A percentile compares a stretch with the other conserved stretches of the same genome.
phyloP scores from a whole-genome alignment of 2,329 filamentous ascomycete species.

The Neobulgaria alba region DNA sequence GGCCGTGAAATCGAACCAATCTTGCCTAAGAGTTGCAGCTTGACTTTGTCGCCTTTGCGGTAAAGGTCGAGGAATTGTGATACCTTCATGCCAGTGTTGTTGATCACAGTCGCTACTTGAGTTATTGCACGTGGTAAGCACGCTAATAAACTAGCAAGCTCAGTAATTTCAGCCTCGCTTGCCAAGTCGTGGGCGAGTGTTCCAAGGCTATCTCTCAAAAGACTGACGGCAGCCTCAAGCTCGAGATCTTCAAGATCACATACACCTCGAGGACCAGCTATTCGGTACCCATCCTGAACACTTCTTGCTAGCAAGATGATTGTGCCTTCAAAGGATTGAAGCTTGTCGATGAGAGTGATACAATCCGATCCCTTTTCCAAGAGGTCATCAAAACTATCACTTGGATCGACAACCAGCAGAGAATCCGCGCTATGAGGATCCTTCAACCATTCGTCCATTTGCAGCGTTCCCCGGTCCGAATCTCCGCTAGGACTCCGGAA shows the following conservation, averaged over 20 bases:
- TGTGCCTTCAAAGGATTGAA: slow-evolving; percentile 16
- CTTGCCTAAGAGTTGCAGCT: slow-evolving; percentile 18
- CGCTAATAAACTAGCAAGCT: slow-evolving; percentile 13
- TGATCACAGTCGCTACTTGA: slow-evolving; percentile 19
- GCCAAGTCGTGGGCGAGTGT: slow-evolving; percentile 6
- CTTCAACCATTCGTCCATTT: slow-evolving; percentile 15
- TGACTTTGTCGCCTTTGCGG: slow-evolving; percentile 15
- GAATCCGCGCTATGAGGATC: slow-evolving; percentile 4
- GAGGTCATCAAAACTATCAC: slow-evolving; percentile 12
- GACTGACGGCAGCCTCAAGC: slow-evolving; percentile 11
- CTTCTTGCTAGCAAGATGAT: slow-evolving; percentile 17
- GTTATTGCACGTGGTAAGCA: slow-evolving; percentile 18
- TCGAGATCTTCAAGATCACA: slow-evolving; percentile 17
- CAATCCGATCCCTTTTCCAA: slow-evolving; percentile 1
- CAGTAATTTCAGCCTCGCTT: slow-evolving; percentile 13
- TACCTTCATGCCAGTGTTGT: slow-evolving; percentile 18
- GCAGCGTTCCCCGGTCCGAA: background rate
- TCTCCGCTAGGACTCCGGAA: slow-evolving; percentile 2
- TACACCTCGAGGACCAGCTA: slow-evolving; percentile 16
- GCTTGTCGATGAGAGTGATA: slow-evolving; percentile 11
- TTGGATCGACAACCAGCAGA: slow-evolving; percentile 19
- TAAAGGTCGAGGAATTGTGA: slow-evolving; percentile 21
- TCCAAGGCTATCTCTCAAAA: slow-evolving; percentile 14
- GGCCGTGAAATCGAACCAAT: slow-evolving; percentile 14
- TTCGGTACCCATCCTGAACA: slow-evolving; percentile 12